Percentiles rank a stretch among this genome's conserved stretches.
These are phyloP conservation scores for Phytophthora nicotianae DNA, from an alignment of 352 stramenopile species.

Conservation along the genomic window DNA sequence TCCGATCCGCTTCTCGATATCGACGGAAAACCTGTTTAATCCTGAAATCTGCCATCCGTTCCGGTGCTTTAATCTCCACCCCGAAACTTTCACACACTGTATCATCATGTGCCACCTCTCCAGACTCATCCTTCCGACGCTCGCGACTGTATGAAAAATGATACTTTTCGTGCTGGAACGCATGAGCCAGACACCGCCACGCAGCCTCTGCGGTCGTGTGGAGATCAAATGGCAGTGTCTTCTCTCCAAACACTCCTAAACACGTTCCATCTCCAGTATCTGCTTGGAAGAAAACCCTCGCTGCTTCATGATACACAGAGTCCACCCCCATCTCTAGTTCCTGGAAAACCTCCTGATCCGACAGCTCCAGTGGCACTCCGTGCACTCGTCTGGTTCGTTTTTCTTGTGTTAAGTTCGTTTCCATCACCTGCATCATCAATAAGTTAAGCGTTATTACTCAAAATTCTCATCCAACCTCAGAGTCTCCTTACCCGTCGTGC, in stretches of 20 bases:
- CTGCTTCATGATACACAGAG: slow-evolving; percentile 43
- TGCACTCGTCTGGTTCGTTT: slow-evolving; percentile 38
- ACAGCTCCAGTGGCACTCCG: slow-evolving; percentile 22
- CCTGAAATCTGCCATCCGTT: slow-evolving; percentile 53
- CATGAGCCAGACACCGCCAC: slow-evolving; percentile 47
- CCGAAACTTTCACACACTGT: slow-evolving; percentile 69
- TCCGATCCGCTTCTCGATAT: slow-evolving; percentile 59
- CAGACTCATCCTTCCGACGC: slow-evolving; percentile 12
- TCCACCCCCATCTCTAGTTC: slow-evolving; percentile 43
- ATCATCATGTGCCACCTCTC: slow-evolving; percentile 35
- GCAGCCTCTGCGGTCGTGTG: slow-evolving; percentile 38
- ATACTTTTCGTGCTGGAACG: slow-evolving; percentile 44
- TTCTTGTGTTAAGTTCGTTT: slow-evolving; percentile 28
- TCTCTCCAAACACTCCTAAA: slow-evolving; percentile 47
- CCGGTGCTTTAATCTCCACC: slow-evolving; percentile 53
- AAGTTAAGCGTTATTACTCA: slow-evolving; percentile 4
- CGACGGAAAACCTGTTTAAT: slow-evolving; percentile 68
- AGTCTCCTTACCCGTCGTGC: slow-evolving; percentile 29
- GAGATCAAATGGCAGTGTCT: slow-evolving; percentile 51
- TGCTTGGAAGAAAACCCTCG: slow-evolving; percentile 37
- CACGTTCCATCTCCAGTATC: slow-evolving; percentile 22
- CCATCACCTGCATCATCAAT: slow-evolving; percentile 29
- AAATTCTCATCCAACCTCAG: neutral
- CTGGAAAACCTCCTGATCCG: slow-evolving; percentile 41
- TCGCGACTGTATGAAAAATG: slow-evolving; percentile 38